Percentiles rank a stretch among this genome's conserved stretches.
Conservation (phyloP, 2,329 filamentous ascomycete genomes). For the Aspergillus bombycis region DNA sequence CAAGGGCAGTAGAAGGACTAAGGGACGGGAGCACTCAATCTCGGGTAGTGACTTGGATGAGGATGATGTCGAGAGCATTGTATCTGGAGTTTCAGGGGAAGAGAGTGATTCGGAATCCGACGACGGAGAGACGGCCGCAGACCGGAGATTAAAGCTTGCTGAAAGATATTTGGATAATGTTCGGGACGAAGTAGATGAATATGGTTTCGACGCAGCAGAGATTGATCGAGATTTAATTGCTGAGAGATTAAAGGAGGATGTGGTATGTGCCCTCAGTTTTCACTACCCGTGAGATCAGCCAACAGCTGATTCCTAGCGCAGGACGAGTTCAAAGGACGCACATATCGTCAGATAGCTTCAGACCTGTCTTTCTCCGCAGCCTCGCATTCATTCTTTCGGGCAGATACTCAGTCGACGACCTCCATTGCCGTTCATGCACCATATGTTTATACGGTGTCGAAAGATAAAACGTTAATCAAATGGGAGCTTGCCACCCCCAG, state of each 20-base stretch:
- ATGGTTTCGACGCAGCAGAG: slow-evolving; percentile 90
- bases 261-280: slow-evolving; percentile 51
- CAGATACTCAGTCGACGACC: slow-evolving; percentile 77
- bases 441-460: slow-evolving; percentile 85
- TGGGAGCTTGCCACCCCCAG: slow-evolving; percentile 72
- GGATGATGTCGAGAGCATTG: slow-evolving; percentile 54
- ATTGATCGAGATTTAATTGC: slow-evolving; percentile 92
- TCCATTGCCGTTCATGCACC: slow-evolving; percentile 77
- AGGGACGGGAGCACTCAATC: slow-evolving; percentile 74
- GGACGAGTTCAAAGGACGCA: slow-evolving; percentile 84
- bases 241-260: slow-evolving; percentile 86
- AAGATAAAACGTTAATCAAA: slow-evolving; percentile 82
- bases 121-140: slow-evolving; percentile 80
- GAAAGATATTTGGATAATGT: slow-evolving; percentile 93
- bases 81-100: slow-evolving; percentile 51
- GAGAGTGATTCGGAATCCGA: slow-evolving; percentile 71
- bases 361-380: slow-evolving; percentile 71
- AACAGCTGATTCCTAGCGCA: slow-evolving; percentile 27
- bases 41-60: slow-evolving; percentile 80
- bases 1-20: slow-evolving; percentile 49
- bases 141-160: slow-evolving; percentile 81
- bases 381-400: slow-evolving; percentile 72
- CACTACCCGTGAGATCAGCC: background rate
- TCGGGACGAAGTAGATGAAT: slow-evolving; percentile 77
- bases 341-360: slow-evolving; percentile 78